These are phyloP conservation scores for Aegilops umbellulata DNA, from an alignment of 176 grass and related monocot species.

Conservation along the genomic window DNA sequence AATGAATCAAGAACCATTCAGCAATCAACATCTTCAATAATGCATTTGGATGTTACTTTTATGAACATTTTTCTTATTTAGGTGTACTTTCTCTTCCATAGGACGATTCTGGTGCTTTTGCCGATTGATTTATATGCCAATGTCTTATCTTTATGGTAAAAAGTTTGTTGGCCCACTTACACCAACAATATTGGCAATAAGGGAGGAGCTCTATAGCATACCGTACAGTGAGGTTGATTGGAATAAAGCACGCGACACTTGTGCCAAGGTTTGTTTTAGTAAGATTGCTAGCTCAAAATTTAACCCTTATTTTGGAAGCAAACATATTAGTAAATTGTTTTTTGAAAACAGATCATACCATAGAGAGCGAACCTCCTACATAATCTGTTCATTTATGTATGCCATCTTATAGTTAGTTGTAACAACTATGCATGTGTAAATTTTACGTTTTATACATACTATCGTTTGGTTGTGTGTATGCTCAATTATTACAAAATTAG, in stretches of 20 bases:
- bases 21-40: not conserved
- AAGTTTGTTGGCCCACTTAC: conserved; percentile 66
- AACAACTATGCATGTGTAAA: not conserved
- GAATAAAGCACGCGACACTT: conserved; percentile 55
- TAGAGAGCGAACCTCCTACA: not conserved
- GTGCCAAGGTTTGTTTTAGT: conserved; percentile 57
- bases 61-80: not conserved
- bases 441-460: not conserved
- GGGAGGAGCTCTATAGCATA: conserved; percentile 51
- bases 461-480: too few species aligned
- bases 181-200: conserved; percentile 42
- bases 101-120: conserved; percentile 60
- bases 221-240: conserved; percentile 58
- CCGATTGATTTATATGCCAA: conserved; percentile 63
- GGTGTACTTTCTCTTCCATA: not conserved
- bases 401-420: too few species aligned
- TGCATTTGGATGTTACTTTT: not conserved
- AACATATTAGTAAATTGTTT: not conserved
- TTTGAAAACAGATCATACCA: not conserved
- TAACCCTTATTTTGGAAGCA: too few species aligned
- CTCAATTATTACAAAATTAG: not conserved
- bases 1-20: not conserved
- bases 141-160: conserved; percentile 77
- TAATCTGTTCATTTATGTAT: not conserved
- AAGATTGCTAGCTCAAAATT: not conserved